These are phyloP conservation scores for Fomitopsis pulvina DNA, from an alignment of 768 basidiomycete genomes.

Conservation along the genomic window DNA sequence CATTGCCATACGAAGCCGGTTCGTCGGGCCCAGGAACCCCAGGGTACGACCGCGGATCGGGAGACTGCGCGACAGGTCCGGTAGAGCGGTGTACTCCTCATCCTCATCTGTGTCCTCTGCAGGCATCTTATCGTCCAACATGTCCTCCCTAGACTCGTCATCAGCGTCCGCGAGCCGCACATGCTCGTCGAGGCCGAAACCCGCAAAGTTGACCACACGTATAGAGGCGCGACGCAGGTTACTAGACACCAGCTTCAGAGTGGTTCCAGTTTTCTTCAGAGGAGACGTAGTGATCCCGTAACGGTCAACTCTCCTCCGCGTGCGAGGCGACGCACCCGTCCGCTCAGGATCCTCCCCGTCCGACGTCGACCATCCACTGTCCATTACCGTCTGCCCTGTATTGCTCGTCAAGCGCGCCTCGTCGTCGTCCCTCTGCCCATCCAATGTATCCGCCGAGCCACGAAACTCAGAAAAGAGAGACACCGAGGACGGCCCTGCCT, in stretches of 20 bases:
- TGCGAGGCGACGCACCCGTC: constrained; percentile 26
- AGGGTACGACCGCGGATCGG: constrained; percentile 76
- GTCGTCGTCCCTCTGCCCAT: constrained; percentile 50
- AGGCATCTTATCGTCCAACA: constrained; percentile 13
- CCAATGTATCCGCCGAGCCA: constrained; percentile 26
- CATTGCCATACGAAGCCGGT: constrained; percentile 52
- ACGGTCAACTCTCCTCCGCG: constrained; percentile 39
- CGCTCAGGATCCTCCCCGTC: constrained; percentile 42
- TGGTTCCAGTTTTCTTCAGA: constrained; percentile 52
- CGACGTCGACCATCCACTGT: constrained; percentile 22
- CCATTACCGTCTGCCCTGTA: constrained; percentile 34
- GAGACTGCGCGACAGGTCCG: constrained; percentile 37
- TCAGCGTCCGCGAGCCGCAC: constrained; percentile 46
- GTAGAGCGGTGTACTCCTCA: constrained; percentile 18
- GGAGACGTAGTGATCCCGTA: constrained; percentile 54
- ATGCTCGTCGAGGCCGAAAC: constrained; percentile 52
- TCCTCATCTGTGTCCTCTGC: constrained; percentile 25
- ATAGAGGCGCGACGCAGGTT: constrained; percentile 58
- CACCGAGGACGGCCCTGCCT: constrained; percentile 43
- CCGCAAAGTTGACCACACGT: constrained; percentile 78
- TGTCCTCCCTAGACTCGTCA: constrained; percentile 19
- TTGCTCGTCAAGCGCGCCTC: constrained; percentile 51
- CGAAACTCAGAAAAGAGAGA: constrained; percentile 38
- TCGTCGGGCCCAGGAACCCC: constrained; percentile 68
- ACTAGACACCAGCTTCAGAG: constrained; percentile 50